Evolutionary conservation across 1,139 yeast species (phyloP).

Genomic region (Hyphopichia burtonii): DNA sequence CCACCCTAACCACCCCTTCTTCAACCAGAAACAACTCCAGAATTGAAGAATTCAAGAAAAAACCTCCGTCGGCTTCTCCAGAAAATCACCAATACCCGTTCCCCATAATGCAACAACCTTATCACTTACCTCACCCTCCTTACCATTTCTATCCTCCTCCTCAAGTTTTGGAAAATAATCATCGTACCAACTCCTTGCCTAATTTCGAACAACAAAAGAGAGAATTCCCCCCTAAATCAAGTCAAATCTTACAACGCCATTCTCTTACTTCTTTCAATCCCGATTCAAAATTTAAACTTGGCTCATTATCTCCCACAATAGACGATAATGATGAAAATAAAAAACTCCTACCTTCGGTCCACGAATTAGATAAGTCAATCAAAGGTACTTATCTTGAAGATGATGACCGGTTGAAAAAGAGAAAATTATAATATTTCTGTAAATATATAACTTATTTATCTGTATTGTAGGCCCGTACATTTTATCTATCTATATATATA

Average conservation of each 20-base stretch:
- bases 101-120: constrained; percentile 8
- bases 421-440: neutral
- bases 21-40: constrained; percentile 5
- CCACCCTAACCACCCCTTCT: constrained; percentile 10
- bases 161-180: neutral
- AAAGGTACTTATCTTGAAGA: constrained; percentile 10
- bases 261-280: constrained; percentile 14
- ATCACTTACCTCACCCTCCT: constrained; percentile 3
- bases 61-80: neutral
- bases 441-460: too few relatives aligned
- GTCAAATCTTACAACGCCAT: constrained; percentile 4
- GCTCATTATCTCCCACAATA: constrained; percentile 1
- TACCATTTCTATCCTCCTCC: neutral
- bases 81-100: constrained; percentile 10
- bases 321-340: constrained; percentile 2
- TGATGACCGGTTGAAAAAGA: constrained; percentile 5
- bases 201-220: constrained; percentile 18
- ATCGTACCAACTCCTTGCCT: constrained; percentile 22
- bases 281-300: neutral
- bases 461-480: too few relatives aligned
- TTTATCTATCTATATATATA: too few relatives aligned
- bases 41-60: neutral
- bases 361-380: constrained; percentile 37
- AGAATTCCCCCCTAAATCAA: constrained; percentile 1
- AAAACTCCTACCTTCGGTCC: constrained; percentile 29